phyloP scores from a whole-genome alignment of 345 rosid species.

The Ceriops decandra region DNA sequence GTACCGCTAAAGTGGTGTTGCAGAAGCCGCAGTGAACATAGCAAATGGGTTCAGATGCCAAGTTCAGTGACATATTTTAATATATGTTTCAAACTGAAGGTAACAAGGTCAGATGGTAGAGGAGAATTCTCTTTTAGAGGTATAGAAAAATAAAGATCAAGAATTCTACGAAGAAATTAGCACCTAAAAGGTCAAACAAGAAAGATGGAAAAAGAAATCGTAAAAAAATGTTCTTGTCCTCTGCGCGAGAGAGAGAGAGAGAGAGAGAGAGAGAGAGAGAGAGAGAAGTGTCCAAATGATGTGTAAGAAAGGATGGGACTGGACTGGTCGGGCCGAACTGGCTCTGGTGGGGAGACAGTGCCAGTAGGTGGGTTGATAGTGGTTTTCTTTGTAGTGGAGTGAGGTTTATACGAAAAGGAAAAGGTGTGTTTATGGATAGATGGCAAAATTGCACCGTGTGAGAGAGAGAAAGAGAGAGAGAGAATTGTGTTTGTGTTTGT shows the following conservation, averaged over 20 bases:
- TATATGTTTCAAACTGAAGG: background rate
- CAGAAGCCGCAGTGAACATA: constrained; percentile 99
- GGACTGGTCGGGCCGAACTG: constrained; percentile 26
- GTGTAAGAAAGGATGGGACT: constrained; percentile 31
- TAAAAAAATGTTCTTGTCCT: background rate
- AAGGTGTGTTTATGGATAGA: background rate
- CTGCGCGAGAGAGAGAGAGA: constrained; percentile 16
- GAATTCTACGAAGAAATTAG: constrained; percentile 9
- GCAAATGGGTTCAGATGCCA: constrained; percentile 77
- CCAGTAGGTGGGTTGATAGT: constrained; percentile 4
- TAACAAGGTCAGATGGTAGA: background rate
- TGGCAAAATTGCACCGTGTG: constrained; percentile 14
- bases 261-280: constrained; percentile 28
- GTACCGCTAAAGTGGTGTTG: constrained; percentile 96
- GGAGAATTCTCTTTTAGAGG: background rate
- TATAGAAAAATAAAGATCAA: constrained; percentile 9
- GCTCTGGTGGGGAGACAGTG: background rate
- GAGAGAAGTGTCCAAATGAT: constrained; percentile 15
- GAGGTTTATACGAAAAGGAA: background rate
- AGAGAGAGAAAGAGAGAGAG: constrained; percentile 7
- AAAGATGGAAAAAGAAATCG: constrained; percentile 7
- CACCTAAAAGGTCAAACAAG: constrained; percentile 5
- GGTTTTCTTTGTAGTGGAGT: constrained; percentile 1
- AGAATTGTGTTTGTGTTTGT: constrained; percentile 25
- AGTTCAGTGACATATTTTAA: constrained; percentile 59